A percentile compares a stretch with the other conserved stretches of the same genome.
These are phyloP conservation scores for Stemphylium beticola DNA, from an alignment of 2,329 filamentous ascomycete genomes.

Conservation along the genomic window DNA sequence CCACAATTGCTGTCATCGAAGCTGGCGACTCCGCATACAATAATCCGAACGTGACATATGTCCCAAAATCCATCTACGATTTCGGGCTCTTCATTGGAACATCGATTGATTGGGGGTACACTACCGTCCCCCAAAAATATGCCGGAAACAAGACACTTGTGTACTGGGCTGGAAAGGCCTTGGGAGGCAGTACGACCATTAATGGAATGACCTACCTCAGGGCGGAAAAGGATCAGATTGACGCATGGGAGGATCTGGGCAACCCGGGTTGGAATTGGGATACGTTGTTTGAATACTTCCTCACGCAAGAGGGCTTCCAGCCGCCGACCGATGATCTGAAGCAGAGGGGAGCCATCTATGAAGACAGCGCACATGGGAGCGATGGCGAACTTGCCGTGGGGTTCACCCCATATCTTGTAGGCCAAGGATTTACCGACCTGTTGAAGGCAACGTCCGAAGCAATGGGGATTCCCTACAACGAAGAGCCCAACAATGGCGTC, in stretches of 20 bases:
- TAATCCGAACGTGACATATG: conserved; percentile 40
- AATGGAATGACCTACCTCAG: conserved; percentile 51
- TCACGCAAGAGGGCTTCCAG: conserved; percentile 34
- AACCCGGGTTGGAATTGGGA: conserved; percentile 46
- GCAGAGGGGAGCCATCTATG: conserved; percentile 33
- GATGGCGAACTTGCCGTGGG: conserved; percentile 36
- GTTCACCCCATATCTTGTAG: conserved; percentile 35
- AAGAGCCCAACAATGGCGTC: conserved; percentile 52
- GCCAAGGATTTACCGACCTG: conserved; percentile 30
- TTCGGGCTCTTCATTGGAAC: conserved; percentile 34
- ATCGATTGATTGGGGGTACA: conserved; percentile 51
- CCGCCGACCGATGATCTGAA: conserved; percentile 23
- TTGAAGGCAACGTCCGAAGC: conserved; percentile 48
- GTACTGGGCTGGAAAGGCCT: conserved; percentile 51
- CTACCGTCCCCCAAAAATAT: conserved; percentile 49
- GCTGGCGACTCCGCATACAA: conserved; percentile 39
- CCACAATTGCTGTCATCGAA: conserved; percentile 41
- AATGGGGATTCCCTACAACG: conserved; percentile 48
- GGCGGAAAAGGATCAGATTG: conserved; percentile 42
- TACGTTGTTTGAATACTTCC: conserved; percentile 36
- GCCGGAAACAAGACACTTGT: conserved; percentile 33
- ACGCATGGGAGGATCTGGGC: conserved; percentile 43
- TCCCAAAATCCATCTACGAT: conserved; percentile 24
- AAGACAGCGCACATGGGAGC: conserved; percentile 27
- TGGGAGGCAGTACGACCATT: conserved; percentile 53